Evolutionary conservation across 2,329 filamentous ascomycete genomes (phyloP).

Genomic region (Westerdykella ornata): DNA sequence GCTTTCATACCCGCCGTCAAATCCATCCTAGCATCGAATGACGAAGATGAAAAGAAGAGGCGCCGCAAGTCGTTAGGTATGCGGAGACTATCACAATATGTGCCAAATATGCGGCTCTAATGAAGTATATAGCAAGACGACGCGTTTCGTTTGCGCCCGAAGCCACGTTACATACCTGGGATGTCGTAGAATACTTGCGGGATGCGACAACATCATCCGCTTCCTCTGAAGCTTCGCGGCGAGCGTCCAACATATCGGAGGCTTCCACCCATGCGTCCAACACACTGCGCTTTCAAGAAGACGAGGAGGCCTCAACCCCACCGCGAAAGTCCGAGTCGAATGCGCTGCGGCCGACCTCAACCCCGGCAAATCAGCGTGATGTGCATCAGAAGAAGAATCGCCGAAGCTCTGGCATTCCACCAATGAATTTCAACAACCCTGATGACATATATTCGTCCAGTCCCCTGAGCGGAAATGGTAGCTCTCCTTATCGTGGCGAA

Average conservation of each 20-base stretch:
- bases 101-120: conserved; percentile 8
- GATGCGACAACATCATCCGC: conserved; percentile 72
- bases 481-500: conserved; percentile 37
- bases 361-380: conserved; percentile 59
- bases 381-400: conserved; percentile 54
- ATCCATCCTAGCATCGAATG: conserved; percentile 51
- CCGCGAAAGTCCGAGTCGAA: conserved; percentile 56
- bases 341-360: conserved; percentile 51
- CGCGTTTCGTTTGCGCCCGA: conserved; percentile 96
- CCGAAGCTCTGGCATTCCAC: conserved; percentile 60
- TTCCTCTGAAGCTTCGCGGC: conserved; percentile 67
- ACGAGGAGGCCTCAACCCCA: conserved; percentile 56
- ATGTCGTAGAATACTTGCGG: conserved; percentile 82
- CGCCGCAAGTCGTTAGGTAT: conserved; percentile 77
- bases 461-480: conserved; percentile 59
- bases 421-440: conserved; percentile 58
- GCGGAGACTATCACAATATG: background rate
- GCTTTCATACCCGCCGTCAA: conserved; percentile 48
- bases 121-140: conserved; percentile 57
- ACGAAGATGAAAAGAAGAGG: conserved; percentile 56
- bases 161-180: conserved; percentile 94
- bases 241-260: conserved; percentile 57
- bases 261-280: conserved; percentile 21
- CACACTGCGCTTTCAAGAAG: conserved; percentile 14
- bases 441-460: conserved; percentile 68